These are phyloP conservation scores for Fagopyrum tataricum DNA, from an alignment of 148 eudicot genomes.

Conservation along the genomic window DNA sequence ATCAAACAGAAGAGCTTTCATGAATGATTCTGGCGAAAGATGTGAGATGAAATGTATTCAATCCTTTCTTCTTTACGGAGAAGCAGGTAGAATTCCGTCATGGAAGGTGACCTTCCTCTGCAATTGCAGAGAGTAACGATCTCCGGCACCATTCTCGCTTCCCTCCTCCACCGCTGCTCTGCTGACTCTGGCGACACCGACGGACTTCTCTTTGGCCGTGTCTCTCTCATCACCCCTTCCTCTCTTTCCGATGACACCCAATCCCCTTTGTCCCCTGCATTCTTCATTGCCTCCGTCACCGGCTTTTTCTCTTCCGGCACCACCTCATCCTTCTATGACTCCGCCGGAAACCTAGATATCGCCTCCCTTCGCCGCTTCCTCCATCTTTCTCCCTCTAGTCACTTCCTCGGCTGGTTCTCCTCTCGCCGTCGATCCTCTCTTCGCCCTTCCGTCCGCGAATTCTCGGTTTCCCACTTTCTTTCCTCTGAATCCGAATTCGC, in stretches of 20 bases:
- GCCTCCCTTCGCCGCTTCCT: conserved; percentile 21
- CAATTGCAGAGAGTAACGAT: conserved; percentile 44
- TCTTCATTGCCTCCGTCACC: conserved; percentile 39
- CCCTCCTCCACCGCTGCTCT: conserved; percentile 56
- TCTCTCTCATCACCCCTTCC: conserved; percentile 35
- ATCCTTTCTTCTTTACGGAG: not conserved
- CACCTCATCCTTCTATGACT: conserved; percentile 31
- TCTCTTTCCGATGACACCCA: conserved; percentile 26
- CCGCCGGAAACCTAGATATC: conserved; percentile 25
- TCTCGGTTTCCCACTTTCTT: conserved; percentile 28
- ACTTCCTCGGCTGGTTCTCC: conserved; percentile 69
- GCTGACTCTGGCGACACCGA: conserved; percentile 42
- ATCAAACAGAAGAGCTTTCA: not conserved
- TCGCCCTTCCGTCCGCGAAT: conserved; percentile 72
- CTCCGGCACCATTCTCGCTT: conserved; percentile 65
- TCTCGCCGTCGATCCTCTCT: conserved; percentile 53
- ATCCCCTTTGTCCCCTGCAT: conserved; percentile 14
- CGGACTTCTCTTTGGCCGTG: conserved; percentile 71
- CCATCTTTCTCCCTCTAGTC: conserved; percentile 15
- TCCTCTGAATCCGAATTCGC: conserved; percentile 20
- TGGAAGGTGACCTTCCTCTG: conserved; percentile 26
- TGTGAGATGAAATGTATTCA: not conserved
- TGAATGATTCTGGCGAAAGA: not conserved
- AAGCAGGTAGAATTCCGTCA: not conserved
- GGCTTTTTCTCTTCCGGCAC: conserved; percentile 31